A percentile compares a stretch with the other conserved stretches of the same genome.
Conservation (phyloP, 306 rosid genomes). For the Betula pendula region DNA sequence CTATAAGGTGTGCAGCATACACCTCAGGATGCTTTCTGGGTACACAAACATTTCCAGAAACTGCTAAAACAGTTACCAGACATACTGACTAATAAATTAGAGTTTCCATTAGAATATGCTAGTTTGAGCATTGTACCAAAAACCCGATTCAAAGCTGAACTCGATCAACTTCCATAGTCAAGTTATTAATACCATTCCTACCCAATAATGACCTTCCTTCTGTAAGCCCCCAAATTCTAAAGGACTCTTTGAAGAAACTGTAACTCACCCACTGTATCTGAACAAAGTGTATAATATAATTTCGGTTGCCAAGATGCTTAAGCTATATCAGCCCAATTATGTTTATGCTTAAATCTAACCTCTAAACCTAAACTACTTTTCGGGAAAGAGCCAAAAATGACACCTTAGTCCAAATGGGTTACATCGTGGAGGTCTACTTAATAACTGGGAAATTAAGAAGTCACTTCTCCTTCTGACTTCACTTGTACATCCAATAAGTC, state of each 20-base stretch:
- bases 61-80: neutral
- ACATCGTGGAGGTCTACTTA: neutral
- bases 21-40: neutral
- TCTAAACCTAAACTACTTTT: neutral
- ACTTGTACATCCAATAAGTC: neutral
- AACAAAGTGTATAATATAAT: neutral
- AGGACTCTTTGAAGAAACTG: neutral
- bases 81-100: neutral
- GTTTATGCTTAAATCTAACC: neutral
- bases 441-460: neutral
- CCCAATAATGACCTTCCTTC: neutral
- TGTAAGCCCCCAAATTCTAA: neutral
- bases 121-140: neutral
- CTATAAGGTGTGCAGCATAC: neutral
- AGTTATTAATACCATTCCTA: neutral
- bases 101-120: neutral
- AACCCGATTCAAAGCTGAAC: neutral
- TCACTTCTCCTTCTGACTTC: neutral
- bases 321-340: conserved; percentile 3
- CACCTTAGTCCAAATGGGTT: neutral
- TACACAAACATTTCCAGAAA: neutral
- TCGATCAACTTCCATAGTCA: neutral
- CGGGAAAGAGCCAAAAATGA: neutral
- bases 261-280: neutral
- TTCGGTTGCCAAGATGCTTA: neutral